phyloP scores from a whole-genome alignment of 768 basidiomycete species.

The Exidia glandulosa region DNA sequence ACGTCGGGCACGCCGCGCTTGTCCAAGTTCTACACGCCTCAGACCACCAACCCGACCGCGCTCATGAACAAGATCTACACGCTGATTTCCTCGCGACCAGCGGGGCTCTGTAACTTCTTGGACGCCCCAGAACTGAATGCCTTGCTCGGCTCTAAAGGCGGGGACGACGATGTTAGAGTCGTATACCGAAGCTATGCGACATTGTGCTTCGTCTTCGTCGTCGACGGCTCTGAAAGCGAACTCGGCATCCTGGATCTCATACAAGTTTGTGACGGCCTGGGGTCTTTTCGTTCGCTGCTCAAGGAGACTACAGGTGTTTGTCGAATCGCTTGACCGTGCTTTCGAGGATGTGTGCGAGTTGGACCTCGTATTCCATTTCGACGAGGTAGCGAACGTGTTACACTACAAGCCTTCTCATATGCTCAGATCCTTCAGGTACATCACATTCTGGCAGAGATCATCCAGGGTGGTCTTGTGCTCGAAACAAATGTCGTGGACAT shows the following conservation, averaged over 20 bases:
- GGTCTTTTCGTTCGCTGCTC: background rate
- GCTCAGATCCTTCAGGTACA: conserved; percentile 53
- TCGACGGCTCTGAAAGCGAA: conserved; percentile 93
- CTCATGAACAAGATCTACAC: conserved; percentile 85
- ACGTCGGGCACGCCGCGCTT: conserved; percentile 79
- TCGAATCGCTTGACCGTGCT: conserved; percentile 88
- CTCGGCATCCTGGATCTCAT: conserved; percentile 93
- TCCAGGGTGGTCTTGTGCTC: conserved; percentile 91
- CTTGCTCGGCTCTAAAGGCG: conserved; percentile 45
- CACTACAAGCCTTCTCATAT: background rate
- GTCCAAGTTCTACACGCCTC: conserved; percentile 75
- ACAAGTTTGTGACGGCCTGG: conserved; percentile 43
- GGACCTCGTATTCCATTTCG: conserved; percentile 97
- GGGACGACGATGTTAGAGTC: conserved; percentile 58
- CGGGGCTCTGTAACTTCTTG: conserved; percentile 88
- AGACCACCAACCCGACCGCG: conserved; percentile 21
- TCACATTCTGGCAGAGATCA: conserved; percentile 89
- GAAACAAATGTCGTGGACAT: conserved; percentile 92
- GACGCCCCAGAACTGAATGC: conserved; percentile 82
- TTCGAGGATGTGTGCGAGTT: conserved; percentile 99
- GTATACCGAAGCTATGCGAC: conserved; percentile 96
- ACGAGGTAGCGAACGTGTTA: conserved; percentile 59
- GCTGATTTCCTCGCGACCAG: conserved; percentile 70
- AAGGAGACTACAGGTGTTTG: conserved; percentile 62
- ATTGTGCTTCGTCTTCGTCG: conserved; percentile 93